phyloP scores from a whole-genome alignment of 352 stramenopile genomes.

The Phytopythium montanum region DNA sequence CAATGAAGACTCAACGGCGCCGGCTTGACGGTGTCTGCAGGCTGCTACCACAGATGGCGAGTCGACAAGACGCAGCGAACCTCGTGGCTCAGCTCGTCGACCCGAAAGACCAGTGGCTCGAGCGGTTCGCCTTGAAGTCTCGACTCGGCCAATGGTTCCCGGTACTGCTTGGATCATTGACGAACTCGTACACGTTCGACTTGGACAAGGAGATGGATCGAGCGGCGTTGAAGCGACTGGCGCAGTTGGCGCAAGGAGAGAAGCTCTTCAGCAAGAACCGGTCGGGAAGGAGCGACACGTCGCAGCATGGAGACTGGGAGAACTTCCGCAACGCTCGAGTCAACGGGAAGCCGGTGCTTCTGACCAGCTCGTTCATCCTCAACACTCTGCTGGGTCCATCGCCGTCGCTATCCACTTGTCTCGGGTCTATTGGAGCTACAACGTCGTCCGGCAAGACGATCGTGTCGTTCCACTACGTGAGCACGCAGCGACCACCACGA shows the following conservation, averaged over 20 bases:
- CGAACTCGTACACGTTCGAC: slow-evolving; percentile 64
- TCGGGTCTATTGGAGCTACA: background rate
- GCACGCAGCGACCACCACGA: slow-evolving; percentile 60
- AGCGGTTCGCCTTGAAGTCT: slow-evolving; percentile 50
- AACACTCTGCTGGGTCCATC: slow-evolving; percentile 47
- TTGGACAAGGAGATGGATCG: slow-evolving; percentile 35
- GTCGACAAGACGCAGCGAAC: slow-evolving; percentile 39
- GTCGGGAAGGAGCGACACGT: slow-evolving; percentile 56
- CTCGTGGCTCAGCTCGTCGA: slow-evolving; percentile 43
- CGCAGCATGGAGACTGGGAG: slow-evolving; percentile 85
- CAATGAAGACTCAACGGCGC: slow-evolving; percentile 22
- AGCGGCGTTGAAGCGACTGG: slow-evolving; percentile 49
- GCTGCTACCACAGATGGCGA: slow-evolving; percentile 67
- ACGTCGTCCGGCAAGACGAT: slow-evolving; percentile 4
- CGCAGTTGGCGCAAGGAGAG: slow-evolving; percentile 66
- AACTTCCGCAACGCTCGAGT: slow-evolving; percentile 85
- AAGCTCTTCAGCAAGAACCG: slow-evolving; percentile 61
- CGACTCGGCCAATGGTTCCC: slow-evolving; percentile 54
- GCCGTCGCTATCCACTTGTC: background rate
- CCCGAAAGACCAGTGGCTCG: slow-evolving; percentile 38
- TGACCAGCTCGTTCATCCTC: slow-evolving; percentile 74
- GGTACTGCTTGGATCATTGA: slow-evolving; percentile 62
- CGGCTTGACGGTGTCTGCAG: slow-evolving; percentile 28
- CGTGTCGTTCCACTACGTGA: slow-evolving; percentile 80
- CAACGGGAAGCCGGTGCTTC: slow-evolving; percentile 47